Evolutionary conservation across 2,329 filamentous ascomycete genomes (phyloP), one percentile per base, ranked within the genome.

Genomic region (Epichloe uncinata): DNA sequence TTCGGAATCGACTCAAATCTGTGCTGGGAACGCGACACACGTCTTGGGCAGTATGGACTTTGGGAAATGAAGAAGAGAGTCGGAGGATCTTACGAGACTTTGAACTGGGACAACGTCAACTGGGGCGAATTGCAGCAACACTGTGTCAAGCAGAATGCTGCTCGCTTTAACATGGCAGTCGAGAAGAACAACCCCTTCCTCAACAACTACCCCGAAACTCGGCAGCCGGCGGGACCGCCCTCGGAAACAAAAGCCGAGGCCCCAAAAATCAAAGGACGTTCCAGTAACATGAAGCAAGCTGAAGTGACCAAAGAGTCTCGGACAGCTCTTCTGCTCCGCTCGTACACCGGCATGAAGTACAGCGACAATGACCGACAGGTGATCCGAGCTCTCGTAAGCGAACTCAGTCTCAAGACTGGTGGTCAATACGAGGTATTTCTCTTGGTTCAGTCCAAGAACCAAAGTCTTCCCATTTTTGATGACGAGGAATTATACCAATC

Each of bases 381-480:
- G 49, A 79, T 95, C 40, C 83, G 89, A 30, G 79, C 88, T 36
- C 77, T 94, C 60, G 79, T 95, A 56, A 83, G 79, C 52, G 89
- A 95, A 64, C 72, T 93, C 30, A 78, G 77, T 5, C 72, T 94
- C 50, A 81, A 82, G 53, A 84, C 84, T 15, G 87, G 87, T 16
- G 87, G 85, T 36, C 81, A 90, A 66, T 94, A 89, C 60, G 79
- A 89, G 57, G 81, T 93, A 1, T 86, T 87, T 60, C 70, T 94
- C 33, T 74, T 94, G 26, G 78, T 94, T 13, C 86, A 94, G 54
- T 82, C 89, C 65, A 87, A 85, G 63, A 79, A 84, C 49, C 67
- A 73, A 45, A 67, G 69, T 3, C 66, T 72, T 13, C 69, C 74
- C 20, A 79, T 85, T 43, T 83, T 78, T 66, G 72, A 75, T n/a